phyloP scores from a whole-genome alignment of 495 filamentous ascomycete genomes.

The Xylaria curta region DNA sequence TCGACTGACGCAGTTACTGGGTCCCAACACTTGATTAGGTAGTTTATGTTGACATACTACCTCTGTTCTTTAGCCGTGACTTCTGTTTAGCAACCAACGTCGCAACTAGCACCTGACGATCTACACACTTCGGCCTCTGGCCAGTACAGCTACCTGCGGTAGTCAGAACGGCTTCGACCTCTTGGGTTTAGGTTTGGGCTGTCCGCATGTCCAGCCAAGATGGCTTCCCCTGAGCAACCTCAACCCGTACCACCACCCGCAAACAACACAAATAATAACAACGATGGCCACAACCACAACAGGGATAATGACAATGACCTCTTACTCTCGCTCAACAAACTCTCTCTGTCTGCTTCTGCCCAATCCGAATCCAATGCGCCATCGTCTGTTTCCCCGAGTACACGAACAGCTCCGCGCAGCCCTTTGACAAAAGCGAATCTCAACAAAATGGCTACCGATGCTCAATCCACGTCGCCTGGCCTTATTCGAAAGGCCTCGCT shows the following conservation, averaged over 20 bases:
- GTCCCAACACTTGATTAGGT: neutral
- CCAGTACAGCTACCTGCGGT: neutral
- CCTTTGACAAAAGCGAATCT: slow-evolving; percentile 56
- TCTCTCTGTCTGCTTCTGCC: slow-evolving; percentile 46
- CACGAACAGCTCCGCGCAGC: slow-evolving; percentile 51
- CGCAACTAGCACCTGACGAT: neutral
- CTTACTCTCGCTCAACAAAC: slow-evolving; percentile 48
- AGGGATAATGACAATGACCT: slow-evolving; percentile 41
- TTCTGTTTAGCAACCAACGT: neutral
- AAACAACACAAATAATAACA: slow-evolving; percentile 32
- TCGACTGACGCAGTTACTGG: neutral
- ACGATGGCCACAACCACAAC: slow-evolving; percentile 28
- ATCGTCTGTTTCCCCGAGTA: slow-evolving; percentile 43
- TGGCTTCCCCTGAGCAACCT: slow-evolving; percentile 38
- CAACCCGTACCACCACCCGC: slow-evolving; percentile 19
- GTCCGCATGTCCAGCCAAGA: slow-evolving; percentile 32
- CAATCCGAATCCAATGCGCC: slow-evolving; percentile 18
- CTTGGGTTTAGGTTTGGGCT: neutral
- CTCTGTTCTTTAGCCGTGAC: neutral
- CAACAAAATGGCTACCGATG: slow-evolving; percentile 37
- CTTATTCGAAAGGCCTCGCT: slow-evolving; percentile 60
- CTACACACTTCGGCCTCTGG: neutral
- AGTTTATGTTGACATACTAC: neutral
- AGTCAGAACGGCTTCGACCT: neutral
- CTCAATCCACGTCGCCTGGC: slow-evolving; percentile 57